Conservation (phyloP, 371 early-diverging fungal genomes). For the Basidiobolus heterosporus region DNA sequence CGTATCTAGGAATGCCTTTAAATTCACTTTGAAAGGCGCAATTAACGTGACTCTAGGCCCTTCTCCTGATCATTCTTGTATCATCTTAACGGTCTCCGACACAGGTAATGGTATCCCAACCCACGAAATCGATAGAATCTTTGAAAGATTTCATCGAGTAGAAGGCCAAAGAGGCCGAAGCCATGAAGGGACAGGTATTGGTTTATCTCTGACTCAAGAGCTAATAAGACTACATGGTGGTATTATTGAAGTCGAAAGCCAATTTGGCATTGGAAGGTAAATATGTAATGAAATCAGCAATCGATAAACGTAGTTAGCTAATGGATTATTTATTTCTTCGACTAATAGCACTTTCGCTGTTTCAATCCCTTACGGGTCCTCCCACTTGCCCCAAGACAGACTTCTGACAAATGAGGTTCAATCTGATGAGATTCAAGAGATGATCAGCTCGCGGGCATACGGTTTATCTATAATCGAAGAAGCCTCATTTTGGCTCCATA, state of each 20-base stretch:
- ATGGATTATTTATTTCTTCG: too few species aligned
- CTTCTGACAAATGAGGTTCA: conserved; percentile 4
- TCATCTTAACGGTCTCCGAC: conserved; percentile 13
- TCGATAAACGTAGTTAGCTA: too few species aligned
- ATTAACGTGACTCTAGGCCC: conserved; percentile 11
- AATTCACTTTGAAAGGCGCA: conserved; percentile 13
- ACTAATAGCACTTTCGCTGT: too few species aligned
- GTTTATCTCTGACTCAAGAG: conserved; percentile 18
- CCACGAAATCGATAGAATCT: conserved; percentile 11
- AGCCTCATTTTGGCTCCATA: neutral
- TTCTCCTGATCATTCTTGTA: conserved; percentile 8
- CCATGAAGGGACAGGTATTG: conserved; percentile 22
- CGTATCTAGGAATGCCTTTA: conserved; percentile 15
- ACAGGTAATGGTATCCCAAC: conserved; percentile 19
- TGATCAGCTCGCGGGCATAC: conserved; percentile 10
- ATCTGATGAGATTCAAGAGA: conserved; percentile 6
- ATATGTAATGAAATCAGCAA: too few species aligned
- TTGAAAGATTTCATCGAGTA: conserved; percentile 18
- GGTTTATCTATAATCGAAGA: neutral
- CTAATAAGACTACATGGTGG: conserved; percentile 22
- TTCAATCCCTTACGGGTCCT: too few species aligned
- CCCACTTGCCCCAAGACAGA: too few species aligned
- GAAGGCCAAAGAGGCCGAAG: conserved; percentile 15
- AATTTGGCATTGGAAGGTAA: conserved; percentile 13
- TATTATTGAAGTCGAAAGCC: conserved; percentile 10